Base-by-base conservation (phyloP, 1,284 basidiomycete species). In the Rhodotorula sp. region DNA sequence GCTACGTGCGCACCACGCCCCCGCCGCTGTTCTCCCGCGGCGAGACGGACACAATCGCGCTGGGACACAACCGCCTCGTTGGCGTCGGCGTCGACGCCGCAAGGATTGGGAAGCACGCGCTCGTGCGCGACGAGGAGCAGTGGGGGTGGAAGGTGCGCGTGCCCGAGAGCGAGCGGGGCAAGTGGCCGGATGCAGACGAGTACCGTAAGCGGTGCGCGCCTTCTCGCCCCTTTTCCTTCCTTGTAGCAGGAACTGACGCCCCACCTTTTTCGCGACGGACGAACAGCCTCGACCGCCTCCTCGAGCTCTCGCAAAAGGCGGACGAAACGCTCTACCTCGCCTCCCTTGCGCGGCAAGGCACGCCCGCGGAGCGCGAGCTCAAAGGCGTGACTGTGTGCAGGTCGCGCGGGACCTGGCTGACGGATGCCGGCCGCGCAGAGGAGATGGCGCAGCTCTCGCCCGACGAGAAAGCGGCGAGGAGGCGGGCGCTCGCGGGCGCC, bases 51-150 rank as follows among this genome's bases (percentile, higher is more conserved):
- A 71, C 57, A 21, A 51, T 53, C 25, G 25, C 63, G 9, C 64
- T 58, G 17, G 76, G 77, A 6, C 70, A 72, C n/a, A 76, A 74
- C n/a, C 61, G 58, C 25, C 55, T 78, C 27, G 66, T 77, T 17
- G 72, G 77, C 4, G 68, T 76, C 25, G 76, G 74, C 10, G 36
- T 67, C 10, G 71, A 74, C 25, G 29, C 70, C 32, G 51, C 66
- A 19, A 48, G 58, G 36, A 64, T 59, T 27, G 36, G 29, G 48
- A 64, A n/a, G 55, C 39, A 39, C 51, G 48, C 5, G 25, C n/a
- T 32, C 59, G 41, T 17, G 46, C 36, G 10, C 36, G 36, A 7
- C 34, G 59, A 61, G 46, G 74, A 73, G 59, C 60, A 55, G 58
- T 76, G 74, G 74, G 74, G 72, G 32, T 76, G 72, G 69, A 76